phyloP scores from a whole-genome alignment of 257 asterid species.

The Leptodermis oblonga region DNA sequence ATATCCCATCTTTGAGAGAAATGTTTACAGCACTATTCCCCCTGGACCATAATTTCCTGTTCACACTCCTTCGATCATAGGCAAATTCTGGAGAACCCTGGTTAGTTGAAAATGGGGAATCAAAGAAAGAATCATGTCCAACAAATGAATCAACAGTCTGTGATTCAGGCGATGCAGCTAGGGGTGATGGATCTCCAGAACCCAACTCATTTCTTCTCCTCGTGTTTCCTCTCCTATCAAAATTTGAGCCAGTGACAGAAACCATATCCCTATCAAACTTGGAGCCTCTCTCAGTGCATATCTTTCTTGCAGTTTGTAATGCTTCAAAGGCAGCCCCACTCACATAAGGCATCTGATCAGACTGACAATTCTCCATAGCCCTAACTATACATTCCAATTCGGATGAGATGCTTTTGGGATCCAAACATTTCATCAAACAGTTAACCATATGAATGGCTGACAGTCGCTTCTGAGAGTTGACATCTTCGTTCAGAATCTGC shows the following conservation, averaged over 20 bases:
- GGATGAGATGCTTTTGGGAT: slow-evolving; percentile 65
- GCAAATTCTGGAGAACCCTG: slow-evolving; percentile 31
- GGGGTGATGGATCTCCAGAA: slow-evolving; percentile 53
- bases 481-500: slow-evolving; percentile 53
- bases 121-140: slow-evolving; percentile 43
- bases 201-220: slow-evolving; percentile 34
- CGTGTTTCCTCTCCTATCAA: slow-evolving; percentile 36
- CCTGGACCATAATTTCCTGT: slow-evolving; percentile 70
- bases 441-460: slow-evolving; percentile 89
- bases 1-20: slow-evolving; percentile 85
- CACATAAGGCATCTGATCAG: slow-evolving; percentile 75
- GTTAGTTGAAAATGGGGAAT: slow-evolving; percentile 62
- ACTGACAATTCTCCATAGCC: slow-evolving; percentile 85
- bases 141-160: slow-evolving; percentile 58
- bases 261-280: slow-evolving; percentile 45
- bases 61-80: slow-evolving; percentile 54
- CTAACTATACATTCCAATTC: slow-evolving; percentile 60
- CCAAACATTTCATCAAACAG: slow-evolving; percentile 71
- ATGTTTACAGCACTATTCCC: slow-evolving; percentile 51
- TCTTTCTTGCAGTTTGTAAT: slow-evolving; percentile 62
- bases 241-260: slow-evolving; percentile 48
- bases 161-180: slow-evolving; percentile 76
- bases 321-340: slow-evolving; percentile 94
- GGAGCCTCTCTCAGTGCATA: slow-evolving; percentile 42
- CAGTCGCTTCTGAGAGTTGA: slow-evolving; percentile 71